Base-by-base conservation (phyloP, 2,329 filamentous ascomycete genomes). In the Venturia pyrina region DNA sequence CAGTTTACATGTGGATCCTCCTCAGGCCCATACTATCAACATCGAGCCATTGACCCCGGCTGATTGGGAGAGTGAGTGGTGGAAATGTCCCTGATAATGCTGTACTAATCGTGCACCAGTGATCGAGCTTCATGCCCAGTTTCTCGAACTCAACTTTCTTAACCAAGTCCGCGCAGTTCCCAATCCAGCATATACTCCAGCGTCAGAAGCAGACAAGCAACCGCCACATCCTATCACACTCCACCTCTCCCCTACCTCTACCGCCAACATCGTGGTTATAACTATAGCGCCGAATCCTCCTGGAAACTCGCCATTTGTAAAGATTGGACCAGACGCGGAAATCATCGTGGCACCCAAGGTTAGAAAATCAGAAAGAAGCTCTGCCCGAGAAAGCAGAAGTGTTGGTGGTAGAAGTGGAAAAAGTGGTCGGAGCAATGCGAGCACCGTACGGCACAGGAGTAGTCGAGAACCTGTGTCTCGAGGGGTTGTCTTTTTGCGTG, bases 271-370 rank as follows among this genome's bases (percentile, higher is more conserved):
- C 68, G 87, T 87, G 66, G 85, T 98, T 10, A 86, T 91, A 7
- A 92, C 91, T 1, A 80, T 99, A n/a, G 86, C 89, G 1, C 95
- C 95, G 0, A 80, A 86, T 0, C 86, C 87, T 4, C 76, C 89
- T 1, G 80, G 85, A 2, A 85, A 87, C 62, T 83, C 86, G 1
- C 83, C 90, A 0, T 99, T 99, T 74, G 91, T 90, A 34, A 98
- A 97, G 76, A 90, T 99, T 63, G 89, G 91, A 0, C 90, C 93
- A 0, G 92, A 98, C 74, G 93, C 93, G 28, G 95, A 99, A 77
- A 93, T 99, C 62, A 96, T 98, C 69, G 95, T 99, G 67, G 95
- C 95, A 3, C 95, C 95, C 0, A 99, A 99, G 78, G 89, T 88
- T 34, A 85, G 93, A 65, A 83, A 89, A 53, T 79, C 83, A 43